Evolutionary conservation across 2,329 filamentous ascomycete species (phyloP), one percentile per base, ranked within the genome.

Genomic region (Leptographium galeiforme): DNA sequence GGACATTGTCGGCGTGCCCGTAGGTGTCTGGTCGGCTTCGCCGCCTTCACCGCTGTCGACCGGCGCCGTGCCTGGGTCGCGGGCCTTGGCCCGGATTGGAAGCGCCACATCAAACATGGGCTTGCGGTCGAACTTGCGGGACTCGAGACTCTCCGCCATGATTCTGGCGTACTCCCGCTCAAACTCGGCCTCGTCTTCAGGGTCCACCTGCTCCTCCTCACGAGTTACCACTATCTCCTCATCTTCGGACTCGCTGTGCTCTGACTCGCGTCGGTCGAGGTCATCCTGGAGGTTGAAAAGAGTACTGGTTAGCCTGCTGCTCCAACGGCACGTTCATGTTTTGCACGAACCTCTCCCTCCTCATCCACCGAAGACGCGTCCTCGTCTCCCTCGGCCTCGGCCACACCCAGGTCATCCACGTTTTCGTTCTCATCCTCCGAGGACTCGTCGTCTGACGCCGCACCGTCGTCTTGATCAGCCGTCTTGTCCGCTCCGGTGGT

Each of bases 141-240:
- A 94, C 61, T 98, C 93, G 62, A 95, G 73, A 70, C 91, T 96
- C 68, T 98, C 93, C 50, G 90, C 81, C 91, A 98, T 97, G 81
- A 98, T 87, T 68, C 95, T 96, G 40, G 93, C 90, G 67, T 95
- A 93, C 68, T 97, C 93, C 61, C 91, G 87, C 64, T 98, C 94
- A 65, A 98, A 98, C 44, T 98, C 93, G 8, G 91, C 93, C 63
- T 98, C 93, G 43, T 85, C 89, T 69, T 96, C 90, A 0, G 91
- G 90, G 60, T 98, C 90, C 54, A 90, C 78, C 61, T 91, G 81
- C 65, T 96, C 89, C 66, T 95, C 87, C 63, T 91, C 85, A 56
- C 90, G 83, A 46, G 89, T 94, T 48, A 98, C 91, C 45, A 96
- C 79, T 60, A 97, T 95, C 32, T 87, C 82, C 30, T 87, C 81